phyloP scores from a whole-genome alignment of 1,284 basidiomycete genomes.

The Apiotrichum domesticum region DNA sequence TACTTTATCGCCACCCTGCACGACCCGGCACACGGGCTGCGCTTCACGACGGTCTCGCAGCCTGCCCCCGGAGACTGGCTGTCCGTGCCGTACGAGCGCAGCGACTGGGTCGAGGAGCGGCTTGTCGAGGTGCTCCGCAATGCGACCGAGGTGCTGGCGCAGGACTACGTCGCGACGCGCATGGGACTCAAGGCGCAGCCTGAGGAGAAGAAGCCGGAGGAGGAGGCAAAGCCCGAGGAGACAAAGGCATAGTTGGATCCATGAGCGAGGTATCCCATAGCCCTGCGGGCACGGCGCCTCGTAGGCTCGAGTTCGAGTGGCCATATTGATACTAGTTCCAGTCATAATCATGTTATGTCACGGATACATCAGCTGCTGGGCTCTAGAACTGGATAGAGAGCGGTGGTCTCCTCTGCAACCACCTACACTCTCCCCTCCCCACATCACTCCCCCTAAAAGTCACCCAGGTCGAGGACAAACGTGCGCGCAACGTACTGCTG shows the following conservation, averaged over 20 bases:
- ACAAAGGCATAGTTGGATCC: not conserved
- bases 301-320: too few relatives aligned
- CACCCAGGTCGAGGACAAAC: slow-evolving; percentile 47
- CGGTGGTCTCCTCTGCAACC: too few relatives aligned
- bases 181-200: slow-evolving; percentile 41
- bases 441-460: slow-evolving; percentile 32
- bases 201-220: not conserved
- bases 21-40: slow-evolving; percentile 72
- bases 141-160: slow-evolving; percentile 76
- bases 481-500: slow-evolving; percentile 45
- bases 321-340: too few relatives aligned
- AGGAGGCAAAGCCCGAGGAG: not conserved
- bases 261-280: too few relatives aligned
- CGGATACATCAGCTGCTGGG: not conserved
- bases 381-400: too few relatives aligned
- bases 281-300: too few relatives aligned
- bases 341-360: not conserved
- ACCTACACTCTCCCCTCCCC: too few relatives aligned
- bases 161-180: slow-evolving; percentile 56
- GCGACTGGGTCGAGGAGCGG: slow-evolving; percentile 92
- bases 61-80: slow-evolving; percentile 74
- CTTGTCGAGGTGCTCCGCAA: slow-evolving; percentile 76
- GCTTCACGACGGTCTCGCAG: slow-evolving; percentile 71
- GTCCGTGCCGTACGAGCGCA: slow-evolving; percentile 71
- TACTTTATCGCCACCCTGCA: slow-evolving; percentile 78